These are phyloP conservation scores for Suillus subaureus DNA, from an alignment of 768 basidiomycete genomes.

Conservation along the genomic window DNA sequence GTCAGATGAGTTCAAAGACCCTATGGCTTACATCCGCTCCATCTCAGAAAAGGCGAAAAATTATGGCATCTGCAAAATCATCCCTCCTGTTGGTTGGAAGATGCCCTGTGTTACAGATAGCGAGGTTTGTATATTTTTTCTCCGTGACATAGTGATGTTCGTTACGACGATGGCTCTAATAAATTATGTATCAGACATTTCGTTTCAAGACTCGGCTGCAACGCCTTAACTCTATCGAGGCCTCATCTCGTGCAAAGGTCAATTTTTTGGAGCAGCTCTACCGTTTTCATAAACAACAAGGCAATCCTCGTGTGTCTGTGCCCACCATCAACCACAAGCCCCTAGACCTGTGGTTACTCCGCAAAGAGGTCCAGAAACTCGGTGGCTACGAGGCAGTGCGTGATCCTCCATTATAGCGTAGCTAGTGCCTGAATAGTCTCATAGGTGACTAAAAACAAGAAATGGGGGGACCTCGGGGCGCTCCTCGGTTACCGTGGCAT, in stretches of 20 bases:
- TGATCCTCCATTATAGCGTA: slow-evolving; percentile 22
- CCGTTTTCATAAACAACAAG: slow-evolving; percentile 95
- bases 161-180: slow-evolving; percentile 24
- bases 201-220: slow-evolving; percentile 96
- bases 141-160: slow-evolving; percentile 24
- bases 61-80: slow-evolving; percentile 94
- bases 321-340: slow-evolving; percentile 93
- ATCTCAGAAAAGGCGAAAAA: slow-evolving; percentile 70
- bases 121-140: slow-evolving; percentile 59
- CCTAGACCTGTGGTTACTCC: slow-evolving; percentile 89
- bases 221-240: slow-evolving; percentile 95
- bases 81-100: slow-evolving; percentile 91
- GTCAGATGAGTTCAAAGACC: slow-evolving; percentile 90
- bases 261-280: slow-evolving; percentile 98
- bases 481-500: slow-evolving; percentile 81
- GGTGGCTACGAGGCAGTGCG: slow-evolving; percentile 88
- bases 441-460: slow-evolving; percentile 81
- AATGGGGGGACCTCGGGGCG: slow-evolving; percentile 88
- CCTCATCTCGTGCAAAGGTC: slow-evolving; percentile 92
- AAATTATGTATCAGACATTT: slow-evolving; percentile 56
- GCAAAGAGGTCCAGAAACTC: slow-evolving; percentile 87
- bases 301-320: slow-evolving; percentile 86
- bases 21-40: slow-evolving; percentile 88
- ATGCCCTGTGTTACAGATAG: slow-evolving; percentile 97
- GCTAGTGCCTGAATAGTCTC: slow-evolving; percentile 25